Percentiles rank a stretch among this genome's conserved stretches.
Conservation (phyloP, 75 land plant genomes). For the Picea sitchensis region DNA sequence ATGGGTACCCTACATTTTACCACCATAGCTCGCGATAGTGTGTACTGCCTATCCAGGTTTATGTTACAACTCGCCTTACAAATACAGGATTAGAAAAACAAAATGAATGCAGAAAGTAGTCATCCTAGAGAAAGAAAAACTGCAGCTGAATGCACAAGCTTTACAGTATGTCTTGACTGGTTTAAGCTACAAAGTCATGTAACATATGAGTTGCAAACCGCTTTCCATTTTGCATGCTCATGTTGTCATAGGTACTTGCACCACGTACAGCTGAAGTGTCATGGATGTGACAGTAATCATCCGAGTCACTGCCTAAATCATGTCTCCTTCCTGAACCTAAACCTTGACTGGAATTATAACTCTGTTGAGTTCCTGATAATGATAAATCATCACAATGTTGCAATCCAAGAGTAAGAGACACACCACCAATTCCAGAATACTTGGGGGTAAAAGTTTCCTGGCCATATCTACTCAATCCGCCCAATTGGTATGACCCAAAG, state of each 20-base stretch:
- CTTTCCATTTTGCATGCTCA: background rate
- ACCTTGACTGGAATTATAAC: background rate
- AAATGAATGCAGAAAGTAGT: no score
- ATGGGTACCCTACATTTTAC: no score
- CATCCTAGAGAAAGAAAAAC: no score
- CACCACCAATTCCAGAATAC: constrained; percentile 34
- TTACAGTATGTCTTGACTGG: background rate
- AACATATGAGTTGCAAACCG: background rate
- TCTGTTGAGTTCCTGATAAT: constrained; percentile 2
- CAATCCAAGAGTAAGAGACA: constrained; percentile 69
- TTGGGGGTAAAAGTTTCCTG: constrained; percentile 19
- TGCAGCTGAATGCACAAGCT: no score
- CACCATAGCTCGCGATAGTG: no score
- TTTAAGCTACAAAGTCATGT: constrained; percentile 11
- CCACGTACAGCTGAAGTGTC: background rate
- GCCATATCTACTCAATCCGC: constrained; percentile 35
- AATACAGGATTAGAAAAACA: no score
- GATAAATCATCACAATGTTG: constrained; percentile 45
- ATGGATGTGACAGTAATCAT: constrained; percentile 1
- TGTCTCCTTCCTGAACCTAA: background rate
- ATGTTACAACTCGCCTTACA: no score
- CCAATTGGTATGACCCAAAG: constrained; percentile 44
- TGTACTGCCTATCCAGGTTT: no score
- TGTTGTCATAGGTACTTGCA: background rate
- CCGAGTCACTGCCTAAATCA: background rate